These are phyloP conservation scores for Peribolospora kevripleyi DNA, from an alignment of 768 basidiomycete genomes.

Conservation along the genomic window DNA sequence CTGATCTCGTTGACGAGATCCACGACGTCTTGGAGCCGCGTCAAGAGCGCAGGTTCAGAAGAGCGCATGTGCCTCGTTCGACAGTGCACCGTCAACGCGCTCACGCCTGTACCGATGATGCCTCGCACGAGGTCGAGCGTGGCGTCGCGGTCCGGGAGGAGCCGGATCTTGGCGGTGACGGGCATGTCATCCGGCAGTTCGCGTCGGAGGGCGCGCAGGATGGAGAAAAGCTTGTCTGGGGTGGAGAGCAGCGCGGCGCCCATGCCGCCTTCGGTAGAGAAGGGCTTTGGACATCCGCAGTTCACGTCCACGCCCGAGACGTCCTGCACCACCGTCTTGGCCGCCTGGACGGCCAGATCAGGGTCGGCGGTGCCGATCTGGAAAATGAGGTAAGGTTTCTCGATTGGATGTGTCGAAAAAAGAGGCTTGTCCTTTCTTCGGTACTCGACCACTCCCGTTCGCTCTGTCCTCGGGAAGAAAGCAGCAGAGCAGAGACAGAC, in stretches of 20 bases:
- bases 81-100: slow-evolving; percentile 78
- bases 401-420: slow-evolving; percentile 78
- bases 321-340: slow-evolving; percentile 59
- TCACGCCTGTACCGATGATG: slow-evolving; percentile 68
- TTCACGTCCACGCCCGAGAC: slow-evolving; percentile 89
- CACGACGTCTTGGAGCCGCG: slow-evolving; percentile 60
- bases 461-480: slow-evolving; percentile 26
- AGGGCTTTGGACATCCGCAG: slow-evolving; percentile 44
- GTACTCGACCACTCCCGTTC: slow-evolving; percentile 68
- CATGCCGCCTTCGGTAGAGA: slow-evolving; percentile 40
- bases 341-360: slow-evolving; percentile 73
- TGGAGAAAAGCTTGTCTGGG: slow-evolving; percentile 63
- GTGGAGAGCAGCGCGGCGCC: slow-evolving; percentile 82
- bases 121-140: slow-evolving; percentile 72
- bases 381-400: slow-evolving; percentile 81
- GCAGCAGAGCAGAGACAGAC: background rate
- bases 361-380: slow-evolving; percentile 84
- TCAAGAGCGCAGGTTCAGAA: slow-evolving; percentile 49
- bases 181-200: slow-evolving; percentile 53
- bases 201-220: slow-evolving; percentile 50
- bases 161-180: slow-evolving; percentile 80
- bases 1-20: slow-evolving; percentile 43
- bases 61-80: slow-evolving; percentile 78
- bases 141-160: slow-evolving; percentile 40
- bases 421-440: slow-evolving; percentile 58